Evolutionary conservation across 495 filamentous ascomycete species (phyloP), one percentile per base, ranked within the genome.

Genomic region (Parmelia sp.): DNA sequence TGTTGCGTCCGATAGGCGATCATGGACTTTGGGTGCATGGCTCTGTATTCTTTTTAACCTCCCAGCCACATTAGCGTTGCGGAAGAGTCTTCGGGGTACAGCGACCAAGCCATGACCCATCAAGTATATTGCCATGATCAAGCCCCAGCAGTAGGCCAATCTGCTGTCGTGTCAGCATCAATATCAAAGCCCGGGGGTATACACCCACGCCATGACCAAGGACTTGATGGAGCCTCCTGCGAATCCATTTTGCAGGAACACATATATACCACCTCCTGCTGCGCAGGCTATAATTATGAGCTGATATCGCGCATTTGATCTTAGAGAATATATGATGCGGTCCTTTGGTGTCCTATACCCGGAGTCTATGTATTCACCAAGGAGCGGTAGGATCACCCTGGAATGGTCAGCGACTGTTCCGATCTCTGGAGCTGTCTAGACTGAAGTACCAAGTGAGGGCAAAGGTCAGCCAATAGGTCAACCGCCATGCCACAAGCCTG

Each of bases 81-180:
- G 84, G 71, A 92, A 87, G 1, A 98, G 74, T 23, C 83, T 82
- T 68, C 93, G 83, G 9, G 94, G 94, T 56, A 97, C 88, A 17
- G 94, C 88, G 49, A 98, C 94, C 44, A 97, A 78, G 14, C 94
- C 94, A 69, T 98, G 92, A 10, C 94, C 94, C 94, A 98, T 97
- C 27, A 98, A 81, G 71, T 93, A 96, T 63, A 97, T 96, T 21
- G 91, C 94, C 62, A 97, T 78, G 4, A 91, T 77, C 68, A 98
- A 79, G 66, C 91, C 91, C 88, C 92, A 97, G 67, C 90, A 88
- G 75, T 98, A 97, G 39, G 91, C 92, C 61, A 97, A 78, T 25
- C 69, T 71, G 45, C 25, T 27, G 1, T 29, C 47, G 37, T 21
- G 39, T 67, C 29, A 65, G 56, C 25, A 31, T 37, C 12, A 11